Evolutionary conservation across 2,329 filamentous ascomycete species (phyloP).

Genomic region (Rachicladosporium sp.): DNA sequence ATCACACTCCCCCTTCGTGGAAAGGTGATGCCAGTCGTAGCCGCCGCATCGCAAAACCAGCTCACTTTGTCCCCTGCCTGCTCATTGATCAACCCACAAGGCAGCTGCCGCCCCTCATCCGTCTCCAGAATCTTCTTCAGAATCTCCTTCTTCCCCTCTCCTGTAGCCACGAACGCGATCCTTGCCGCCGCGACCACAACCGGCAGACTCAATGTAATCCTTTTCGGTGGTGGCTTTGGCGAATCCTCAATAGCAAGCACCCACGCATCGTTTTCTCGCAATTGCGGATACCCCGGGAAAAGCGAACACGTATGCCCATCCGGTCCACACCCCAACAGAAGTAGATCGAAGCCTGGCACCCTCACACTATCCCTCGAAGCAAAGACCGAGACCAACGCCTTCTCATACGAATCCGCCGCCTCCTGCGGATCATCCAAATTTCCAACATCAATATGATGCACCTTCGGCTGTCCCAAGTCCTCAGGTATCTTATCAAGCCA

Average conservation of each 20-base stretch:
- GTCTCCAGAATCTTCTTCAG: conserved; percentile 84
- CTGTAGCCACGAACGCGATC: conserved; percentile 86
- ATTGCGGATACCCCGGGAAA: conserved; percentile 78
- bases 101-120: conserved; percentile 59
- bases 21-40: conserved; percentile 71
- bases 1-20: conserved; percentile 54
- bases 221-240: conserved; percentile 80
- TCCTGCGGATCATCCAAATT: conserved; percentile 72
- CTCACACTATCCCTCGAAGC: conserved; percentile 88
- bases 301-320: conserved; percentile 96
- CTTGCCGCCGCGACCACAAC: conserved; percentile 78
- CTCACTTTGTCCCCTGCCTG: conserved; percentile 72
- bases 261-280: conserved; percentile 83
- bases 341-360: conserved; percentile 85
- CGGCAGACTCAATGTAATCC: conserved; percentile 85
- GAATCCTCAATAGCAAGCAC: conserved; percentile 85
- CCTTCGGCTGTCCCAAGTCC: conserved; percentile 51
- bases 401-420: conserved; percentile 86
- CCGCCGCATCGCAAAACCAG: conserved; percentile 87
- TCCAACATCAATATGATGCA: conserved; percentile 65
- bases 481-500: conserved; percentile 76
- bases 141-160: conserved; percentile 77
- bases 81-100: conserved; percentile 80
- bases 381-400: conserved; percentile 72
- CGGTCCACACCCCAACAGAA: conserved; percentile 85